Evolutionary conservation across 768 basidiomycete genomes (phyloP), one percentile per base, ranked within the genome.

Genomic region (Russula vinacea): DNA sequence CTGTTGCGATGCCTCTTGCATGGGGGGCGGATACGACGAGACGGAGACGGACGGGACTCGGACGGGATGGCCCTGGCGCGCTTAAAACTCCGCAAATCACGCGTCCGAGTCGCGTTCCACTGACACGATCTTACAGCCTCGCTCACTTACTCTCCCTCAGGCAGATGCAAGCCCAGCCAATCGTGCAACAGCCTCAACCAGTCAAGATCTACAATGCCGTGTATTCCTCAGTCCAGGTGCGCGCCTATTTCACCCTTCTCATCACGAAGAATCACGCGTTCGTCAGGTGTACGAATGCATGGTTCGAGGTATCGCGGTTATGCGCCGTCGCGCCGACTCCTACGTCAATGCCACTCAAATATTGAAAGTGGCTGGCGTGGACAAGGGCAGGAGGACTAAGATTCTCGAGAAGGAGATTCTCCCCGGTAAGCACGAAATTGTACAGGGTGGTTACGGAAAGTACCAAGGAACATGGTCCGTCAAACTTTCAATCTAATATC

Each of bases 261-360:
- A 24, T 33, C 56, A 56, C 50, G 57, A 65, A 69, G 65, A 66
- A 66, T 66, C 69, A 60, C 58, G 61, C 54, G 66, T 70, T 67
- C 60, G 62, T 60, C 56, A 96, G 86, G 95, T 98, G 26, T 96
- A 94, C 76, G 95, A 98, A 77, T 96, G 94, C 72, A 97, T 98
- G 93, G 89, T 97, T 69, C 84, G 96, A 71, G 95, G 95, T 44
- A 98, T 98, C 73, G 96, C 96, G 1, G 96, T 99, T 70, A 99
- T 99, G 97, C 87, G 96, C 58, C 81, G 97, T 73, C 86, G 94
- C 71, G 85, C 85, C 58, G 97, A 98, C 76, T 94, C 92, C 71
- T 98, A 84, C 74, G 91, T 99, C 68, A 99, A 99, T 80, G 97
- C 97, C 70, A 98, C 97, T 2, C 97, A 99, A 76, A 98, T 99